Evolutionary conservation across 2,329 filamentous ascomycete species (phyloP).

Genomic region (Hansfordia pulvinata): DNA sequence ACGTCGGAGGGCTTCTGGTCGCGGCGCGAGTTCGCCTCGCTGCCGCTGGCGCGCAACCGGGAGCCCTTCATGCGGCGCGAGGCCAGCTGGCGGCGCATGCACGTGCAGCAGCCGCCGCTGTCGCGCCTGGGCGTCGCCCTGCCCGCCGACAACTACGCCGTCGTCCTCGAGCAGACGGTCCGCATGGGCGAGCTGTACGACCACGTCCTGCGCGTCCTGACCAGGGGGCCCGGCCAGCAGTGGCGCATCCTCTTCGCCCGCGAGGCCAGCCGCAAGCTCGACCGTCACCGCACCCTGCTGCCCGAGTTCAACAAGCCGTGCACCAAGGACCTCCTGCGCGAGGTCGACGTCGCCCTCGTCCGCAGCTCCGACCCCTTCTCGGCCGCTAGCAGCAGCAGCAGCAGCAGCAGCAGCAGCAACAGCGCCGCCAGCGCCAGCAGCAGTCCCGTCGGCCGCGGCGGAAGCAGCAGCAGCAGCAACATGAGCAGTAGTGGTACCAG

Average conservation of each 20-base stretch:
- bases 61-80: conserved; percentile 1
- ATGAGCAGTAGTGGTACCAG: not conserved
- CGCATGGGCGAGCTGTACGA: conserved; percentile 4
- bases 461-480: not conserved
- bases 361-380: not conserved
- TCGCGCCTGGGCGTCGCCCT: conserved; percentile 1
- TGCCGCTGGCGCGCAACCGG: conserved; percentile 1
- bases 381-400: not conserved
- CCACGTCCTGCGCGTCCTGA: conserved; percentile 1
- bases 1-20: not conserved
- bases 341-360: conserved; percentile 1
- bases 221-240: not conserved
- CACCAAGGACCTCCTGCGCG: conserved; percentile 1
- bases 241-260: not conserved
- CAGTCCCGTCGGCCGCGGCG: not conserved
- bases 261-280: not conserved
- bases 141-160: conserved; percentile 1
- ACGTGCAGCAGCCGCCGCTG: conserved; percentile 3
- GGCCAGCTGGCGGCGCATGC: conserved; percentile 4
- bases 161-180: conserved; percentile 1
- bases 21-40: conserved; percentile 1
- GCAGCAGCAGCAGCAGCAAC: not conserved
- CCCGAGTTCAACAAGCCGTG: conserved; percentile 1
- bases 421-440: not conserved
- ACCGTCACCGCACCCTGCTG: no score